phyloP scores from a whole-genome alignment of 1,284 basidiomycete genomes.

The Cutaneotrichosporon sp. region DNA sequence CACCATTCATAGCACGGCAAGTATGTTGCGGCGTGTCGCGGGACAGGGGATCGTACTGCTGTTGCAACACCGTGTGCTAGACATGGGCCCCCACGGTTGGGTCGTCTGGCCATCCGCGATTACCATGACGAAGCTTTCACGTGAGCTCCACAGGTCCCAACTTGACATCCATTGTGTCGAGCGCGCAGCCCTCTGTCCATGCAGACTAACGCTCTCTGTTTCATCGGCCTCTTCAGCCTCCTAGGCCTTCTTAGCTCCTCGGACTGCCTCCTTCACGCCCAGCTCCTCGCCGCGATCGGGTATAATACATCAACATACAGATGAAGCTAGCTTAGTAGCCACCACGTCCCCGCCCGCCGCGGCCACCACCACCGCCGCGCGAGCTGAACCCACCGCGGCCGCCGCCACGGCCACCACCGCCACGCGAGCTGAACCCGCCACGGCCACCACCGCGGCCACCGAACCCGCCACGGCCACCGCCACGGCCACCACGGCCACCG shows the following conservation, averaged over 20 bases:
- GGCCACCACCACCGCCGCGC: constrained; percentile 20
- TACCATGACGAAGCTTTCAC: too few species aligned
- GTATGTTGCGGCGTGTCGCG: neutral
- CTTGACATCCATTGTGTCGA: too few species aligned
- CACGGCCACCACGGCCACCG: constrained; percentile 10
- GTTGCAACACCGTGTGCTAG: too few species aligned
- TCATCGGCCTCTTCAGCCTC: too few species aligned
- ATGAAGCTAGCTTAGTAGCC: constrained; percentile 16
- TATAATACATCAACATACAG: constrained; percentile 23
- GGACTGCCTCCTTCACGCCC: neutral
- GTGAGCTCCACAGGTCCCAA: too few species aligned
- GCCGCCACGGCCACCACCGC: constrained; percentile 16
- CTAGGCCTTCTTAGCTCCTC: too few species aligned
- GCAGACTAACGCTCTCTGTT: too few species aligned
- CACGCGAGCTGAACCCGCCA: too few species aligned
- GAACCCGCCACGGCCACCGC: constrained; percentile 14
- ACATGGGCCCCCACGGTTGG: too few species aligned
- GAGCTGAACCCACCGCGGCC: constrained; percentile 19
- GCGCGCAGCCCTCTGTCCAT: too few species aligned
- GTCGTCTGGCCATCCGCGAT: too few species aligned
- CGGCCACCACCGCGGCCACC: constrained; percentile 12
- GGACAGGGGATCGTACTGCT: too few species aligned
- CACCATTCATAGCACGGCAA: neutral
- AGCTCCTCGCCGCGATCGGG: constrained; percentile 3
- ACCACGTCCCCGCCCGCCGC: constrained; percentile 17